Base-by-base conservation (phyloP, 169 alveolate genomes). In the Theileria equi region DNA sequence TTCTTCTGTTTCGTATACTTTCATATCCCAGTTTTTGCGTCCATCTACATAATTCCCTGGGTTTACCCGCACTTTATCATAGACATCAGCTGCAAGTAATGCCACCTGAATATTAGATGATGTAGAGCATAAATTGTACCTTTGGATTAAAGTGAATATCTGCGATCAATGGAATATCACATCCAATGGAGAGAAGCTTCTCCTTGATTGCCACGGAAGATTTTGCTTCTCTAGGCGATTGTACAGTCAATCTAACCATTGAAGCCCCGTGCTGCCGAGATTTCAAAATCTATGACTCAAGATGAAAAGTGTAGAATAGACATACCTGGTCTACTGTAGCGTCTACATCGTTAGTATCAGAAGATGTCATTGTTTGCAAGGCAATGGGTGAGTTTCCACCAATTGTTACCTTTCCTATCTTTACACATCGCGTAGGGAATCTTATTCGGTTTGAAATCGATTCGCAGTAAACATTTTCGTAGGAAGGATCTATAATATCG, bases 1-100 rank as follows among this genome's bases (percentile, higher is more conserved):
- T 36, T 55, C 88, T 31, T 81, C 81, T 8, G 83, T 84, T 35
- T 80, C 66, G 58, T 78, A 84, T 0, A 84, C 82, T 63, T 84
- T 78, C 35, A 69, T 69, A 28, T 74, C 82, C 91, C 91, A 90
- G 17, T 73, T 78, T 76, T 90, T 90, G 31, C 88, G 58, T 11
- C 94, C 94, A 61, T 88, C 93, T 5, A 82, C 92, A 43, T 68
- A 90, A 67, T 90, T 90, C 1, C 94, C 94, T 11, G 94, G 94
- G 44, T 90, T 90, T 17, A 90, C 82, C 8, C 94, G 74, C 11
- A 90, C 88, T 62, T 90, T 90, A 44, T 90, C 94, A 66, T 65
- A 90, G n/a, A 66, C 80, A 5, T 88, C 93, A 2, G 92, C 93
- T 26, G 89, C 88, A 73, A 84, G 52, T 50, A 86, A 44, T 17